Percentiles rank a stretch among this genome's conserved stretches.
Evolutionary conservation across 108 stramenopile genomes (phyloP).

Genomic region (Cyclostephanos tholiformis): DNA sequence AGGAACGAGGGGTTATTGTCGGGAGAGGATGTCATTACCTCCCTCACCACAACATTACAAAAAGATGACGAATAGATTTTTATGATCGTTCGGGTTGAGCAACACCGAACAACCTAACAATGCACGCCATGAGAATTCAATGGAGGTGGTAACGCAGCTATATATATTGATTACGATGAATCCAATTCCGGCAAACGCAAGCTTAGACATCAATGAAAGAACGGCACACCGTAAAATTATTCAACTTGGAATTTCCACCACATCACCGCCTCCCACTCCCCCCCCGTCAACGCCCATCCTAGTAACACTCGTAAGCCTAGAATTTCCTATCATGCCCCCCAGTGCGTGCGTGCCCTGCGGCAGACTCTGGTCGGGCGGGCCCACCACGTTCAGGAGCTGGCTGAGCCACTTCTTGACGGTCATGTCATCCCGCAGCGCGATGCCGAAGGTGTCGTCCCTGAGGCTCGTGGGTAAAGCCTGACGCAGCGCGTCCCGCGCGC

Average conservation of each 20-base stretch:
- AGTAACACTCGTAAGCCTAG: background rate
- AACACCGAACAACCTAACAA: background rate
- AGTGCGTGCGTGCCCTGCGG: background rate
- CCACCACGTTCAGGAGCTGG: conserved; percentile 76
- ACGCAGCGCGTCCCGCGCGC: conserved; percentile 95
- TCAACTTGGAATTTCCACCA: background rate
- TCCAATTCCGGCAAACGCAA: no score
- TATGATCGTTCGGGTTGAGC: background rate
- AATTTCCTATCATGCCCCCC: background rate
- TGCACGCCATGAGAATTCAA: background rate
- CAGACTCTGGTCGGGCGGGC: conserved; percentile 22
- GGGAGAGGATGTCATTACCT: conserved; percentile 48
- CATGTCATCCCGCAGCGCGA: conserved; percentile 82
- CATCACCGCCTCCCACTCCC: conserved; percentile 16
- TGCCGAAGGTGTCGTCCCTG: conserved; percentile 87
- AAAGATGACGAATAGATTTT: background rate
- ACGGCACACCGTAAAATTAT: no score
- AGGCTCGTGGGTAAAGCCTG: conserved; percentile 91
- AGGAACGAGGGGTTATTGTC: conserved; percentile 61
- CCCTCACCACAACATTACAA: background rate
- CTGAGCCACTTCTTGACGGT: conserved; percentile 91
- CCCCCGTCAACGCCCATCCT: conserved; percentile 7
- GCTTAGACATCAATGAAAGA: background rate
- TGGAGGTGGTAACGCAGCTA: no score
- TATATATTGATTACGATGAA: no score